These are phyloP conservation scores for Aspergillus brunneoviolaceus DNA, from an alignment of 2,329 filamentous ascomycete genomes.

Conservation along the genomic window DNA sequence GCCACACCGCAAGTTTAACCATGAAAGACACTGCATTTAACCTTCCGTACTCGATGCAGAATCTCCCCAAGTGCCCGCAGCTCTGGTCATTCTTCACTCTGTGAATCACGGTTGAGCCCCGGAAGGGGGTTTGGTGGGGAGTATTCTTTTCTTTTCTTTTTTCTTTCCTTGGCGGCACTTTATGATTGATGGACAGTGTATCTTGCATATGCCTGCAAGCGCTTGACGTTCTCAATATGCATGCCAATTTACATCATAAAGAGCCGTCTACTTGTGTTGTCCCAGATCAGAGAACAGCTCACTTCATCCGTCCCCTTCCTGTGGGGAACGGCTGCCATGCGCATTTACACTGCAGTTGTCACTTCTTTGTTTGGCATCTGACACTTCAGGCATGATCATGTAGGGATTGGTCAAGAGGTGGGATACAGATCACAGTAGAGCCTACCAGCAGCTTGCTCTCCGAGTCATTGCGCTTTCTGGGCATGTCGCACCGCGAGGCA, in stretches of 20 bases:
- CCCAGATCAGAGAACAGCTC: too few relatives aligned
- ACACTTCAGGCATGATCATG: too few relatives aligned
- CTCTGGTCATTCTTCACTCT: neutral
- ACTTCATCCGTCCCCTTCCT: too few relatives aligned
- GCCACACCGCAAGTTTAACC: conserved; percentile 1
- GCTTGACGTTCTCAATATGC: neutral
- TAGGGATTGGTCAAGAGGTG: too few relatives aligned
- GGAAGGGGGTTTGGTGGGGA: neutral
- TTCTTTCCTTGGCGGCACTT: too few relatives aligned
- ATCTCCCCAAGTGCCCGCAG: too few relatives aligned
- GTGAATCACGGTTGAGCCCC: neutral
- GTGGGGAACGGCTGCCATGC: too few relatives aligned
- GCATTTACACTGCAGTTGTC: too few relatives aligned
- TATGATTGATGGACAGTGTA: neutral
- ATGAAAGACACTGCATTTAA: neutral
- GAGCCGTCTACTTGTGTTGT: too few relatives aligned
- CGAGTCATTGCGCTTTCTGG: neutral
- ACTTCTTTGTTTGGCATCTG: too few relatives aligned
- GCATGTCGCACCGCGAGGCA: neutral
- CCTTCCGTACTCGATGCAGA: neutral
- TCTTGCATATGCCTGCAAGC: neutral
- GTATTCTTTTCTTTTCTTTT: too few relatives aligned
- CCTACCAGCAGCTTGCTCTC: neutral
- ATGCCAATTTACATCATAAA: neutral
- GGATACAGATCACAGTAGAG: neutral